Percentiles rank a stretch among this genome's conserved stretches.
phyloP scores from a whole-genome alignment of 306 rosid genomes.

The Begonia loranthoides region DNA sequence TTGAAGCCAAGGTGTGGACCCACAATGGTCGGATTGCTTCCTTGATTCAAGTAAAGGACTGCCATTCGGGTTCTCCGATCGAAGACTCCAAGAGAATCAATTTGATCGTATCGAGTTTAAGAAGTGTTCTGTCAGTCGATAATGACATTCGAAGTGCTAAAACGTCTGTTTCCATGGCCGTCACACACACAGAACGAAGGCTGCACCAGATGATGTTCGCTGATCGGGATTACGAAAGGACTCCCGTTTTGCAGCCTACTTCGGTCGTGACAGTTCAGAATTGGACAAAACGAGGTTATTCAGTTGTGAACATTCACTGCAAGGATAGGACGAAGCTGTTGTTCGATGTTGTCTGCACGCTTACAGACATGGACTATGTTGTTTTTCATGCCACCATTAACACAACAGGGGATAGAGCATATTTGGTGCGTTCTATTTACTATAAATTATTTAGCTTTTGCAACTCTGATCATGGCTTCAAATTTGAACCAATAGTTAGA shows the following conservation, averaged over 20 bases:
- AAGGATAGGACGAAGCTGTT: slow-evolving; percentile 69
- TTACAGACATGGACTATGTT: slow-evolving; percentile 89
- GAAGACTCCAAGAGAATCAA: slow-evolving; percentile 61
- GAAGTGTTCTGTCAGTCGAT: slow-evolving; percentile 79
- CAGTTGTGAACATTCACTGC: slow-evolving; percentile 78
- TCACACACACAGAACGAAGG: slow-evolving; percentile 69
- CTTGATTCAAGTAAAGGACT: slow-evolving; percentile 50
- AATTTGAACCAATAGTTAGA: neutral
- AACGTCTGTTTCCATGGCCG: slow-evolving; percentile 56
- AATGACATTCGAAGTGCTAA: slow-evolving; percentile 74
- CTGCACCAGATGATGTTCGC: slow-evolving; percentile 93
- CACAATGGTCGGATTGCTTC: slow-evolving; percentile 94
- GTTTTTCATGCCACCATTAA: slow-evolving; percentile 83
- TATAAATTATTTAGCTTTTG: neutral
- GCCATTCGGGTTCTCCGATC: slow-evolving; percentile 49
- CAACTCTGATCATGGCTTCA: neutral
- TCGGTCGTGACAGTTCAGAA: slow-evolving; percentile 60
- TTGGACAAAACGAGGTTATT: slow-evolving; percentile 74
- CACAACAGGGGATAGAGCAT: slow-evolving; percentile 39
- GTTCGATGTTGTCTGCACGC: slow-evolving; percentile 72
- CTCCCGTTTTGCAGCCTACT: slow-evolving; percentile 40
- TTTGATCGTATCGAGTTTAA: slow-evolving; percentile 51
- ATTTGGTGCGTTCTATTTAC: slow-evolving; percentile 35
- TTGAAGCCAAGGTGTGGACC: slow-evolving; percentile 90
- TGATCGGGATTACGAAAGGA: slow-evolving; percentile 73